phyloP scores from a whole-genome alignment of 148 eudicot genomes.

The Euryodendron excelsum region DNA sequence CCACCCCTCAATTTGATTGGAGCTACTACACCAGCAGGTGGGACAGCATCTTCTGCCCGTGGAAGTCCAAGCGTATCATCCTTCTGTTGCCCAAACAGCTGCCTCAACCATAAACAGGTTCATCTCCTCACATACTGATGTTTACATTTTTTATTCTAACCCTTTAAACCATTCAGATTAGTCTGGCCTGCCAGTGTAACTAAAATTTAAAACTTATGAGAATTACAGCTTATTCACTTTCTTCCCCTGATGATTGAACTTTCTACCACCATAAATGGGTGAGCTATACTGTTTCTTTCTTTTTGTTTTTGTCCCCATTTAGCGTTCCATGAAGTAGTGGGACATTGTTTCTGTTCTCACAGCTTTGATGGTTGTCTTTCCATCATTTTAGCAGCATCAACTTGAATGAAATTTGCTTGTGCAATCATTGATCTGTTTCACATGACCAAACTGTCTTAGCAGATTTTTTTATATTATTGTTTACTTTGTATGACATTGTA shows the following conservation, averaged over 20 bases:
- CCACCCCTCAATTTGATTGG: conserved; percentile 40
- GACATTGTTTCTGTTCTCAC: neutral
- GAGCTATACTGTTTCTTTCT: neutral
- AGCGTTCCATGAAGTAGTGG: neutral
- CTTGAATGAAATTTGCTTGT: neutral
- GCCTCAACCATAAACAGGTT: conserved; percentile 35
- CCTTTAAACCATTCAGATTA: neutral
- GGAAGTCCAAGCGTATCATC: conserved; percentile 26
- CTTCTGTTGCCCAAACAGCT: conserved; percentile 17
- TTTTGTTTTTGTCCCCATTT: neutral
- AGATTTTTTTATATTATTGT: no score
- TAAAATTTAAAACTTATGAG: neutral
- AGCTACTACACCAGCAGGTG: conserved; percentile 21
- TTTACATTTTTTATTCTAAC: neutral
- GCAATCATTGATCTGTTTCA: neutral
- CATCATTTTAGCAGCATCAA: no score
- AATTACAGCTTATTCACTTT: no score
- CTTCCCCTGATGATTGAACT: neutral
- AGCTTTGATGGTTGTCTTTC: no score
- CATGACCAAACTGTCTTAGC: neutral
- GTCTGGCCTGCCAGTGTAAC: neutral
- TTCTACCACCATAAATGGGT: neutral
- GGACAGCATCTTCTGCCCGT: conserved; percentile 20
- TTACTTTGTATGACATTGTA: neutral
- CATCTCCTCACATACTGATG: neutral